Evolutionary conservation across 305 asterid genomes (phyloP).

Genomic region (Salvia sclarea): DNA sequence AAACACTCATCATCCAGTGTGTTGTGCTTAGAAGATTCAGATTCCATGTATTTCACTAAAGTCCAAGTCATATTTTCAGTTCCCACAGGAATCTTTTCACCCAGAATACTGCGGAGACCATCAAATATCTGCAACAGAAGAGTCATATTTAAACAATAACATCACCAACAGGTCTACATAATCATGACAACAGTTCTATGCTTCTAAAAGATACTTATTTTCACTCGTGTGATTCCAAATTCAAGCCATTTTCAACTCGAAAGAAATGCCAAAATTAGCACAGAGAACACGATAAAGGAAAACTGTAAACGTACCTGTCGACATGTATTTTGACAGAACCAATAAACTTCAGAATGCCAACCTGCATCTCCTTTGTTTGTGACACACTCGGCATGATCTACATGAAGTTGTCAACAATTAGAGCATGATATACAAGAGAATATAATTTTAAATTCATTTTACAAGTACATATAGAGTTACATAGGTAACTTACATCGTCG

Average conservation of each 20-base stretch:
- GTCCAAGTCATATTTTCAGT: slow-evolving; percentile 69
- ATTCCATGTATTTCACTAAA: slow-evolving; percentile 49
- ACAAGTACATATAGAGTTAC: slow-evolving; percentile 18
- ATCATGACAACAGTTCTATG: slow-evolving; percentile 6
- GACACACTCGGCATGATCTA: slow-evolving; percentile 76
- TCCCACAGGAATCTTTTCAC: slow-evolving; percentile 61
- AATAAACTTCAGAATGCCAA: slow-evolving; percentile 42
- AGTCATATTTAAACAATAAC: slow-evolving; percentile 8
- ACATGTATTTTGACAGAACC: slow-evolving; percentile 76
- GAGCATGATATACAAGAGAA: slow-evolving; percentile 18
- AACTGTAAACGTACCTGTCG: slow-evolving; percentile 53
- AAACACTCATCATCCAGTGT: slow-evolving; percentile 41
- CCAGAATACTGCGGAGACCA: slow-evolving; percentile 55
- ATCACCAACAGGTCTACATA: neutral
- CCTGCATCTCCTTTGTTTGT: slow-evolving; percentile 37
- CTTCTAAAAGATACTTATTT: slow-evolving; percentile 1
- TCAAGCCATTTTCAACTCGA: slow-evolving; percentile 13
- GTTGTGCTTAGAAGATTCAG: slow-evolving; percentile 37
- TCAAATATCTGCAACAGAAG: slow-evolving; percentile 58
- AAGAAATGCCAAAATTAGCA: slow-evolving; percentile 9
- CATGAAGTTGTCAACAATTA: slow-evolving; percentile 36
- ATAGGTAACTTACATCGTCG: slow-evolving; percentile 56
- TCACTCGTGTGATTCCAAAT: neutral
- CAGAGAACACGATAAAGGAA: slow-evolving; percentile 10
- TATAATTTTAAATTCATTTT: slow-evolving; percentile 8